Base-by-base conservation (phyloP, 495 filamentous ascomycete genomes). In the Aspergillus diversus region DNA sequence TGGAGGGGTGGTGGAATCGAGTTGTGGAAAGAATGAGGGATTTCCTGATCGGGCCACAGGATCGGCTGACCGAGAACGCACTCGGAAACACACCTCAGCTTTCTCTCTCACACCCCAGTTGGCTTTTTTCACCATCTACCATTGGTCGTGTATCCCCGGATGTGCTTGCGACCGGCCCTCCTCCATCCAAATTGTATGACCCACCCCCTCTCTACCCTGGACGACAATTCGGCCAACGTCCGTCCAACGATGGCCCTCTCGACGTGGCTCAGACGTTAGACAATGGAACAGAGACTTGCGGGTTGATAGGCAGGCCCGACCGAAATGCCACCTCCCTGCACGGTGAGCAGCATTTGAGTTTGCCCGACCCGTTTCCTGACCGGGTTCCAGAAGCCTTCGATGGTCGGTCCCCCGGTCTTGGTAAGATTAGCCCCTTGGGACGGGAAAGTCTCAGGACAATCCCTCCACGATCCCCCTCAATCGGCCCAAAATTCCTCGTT, bases 121-220 rank as follows among this genome's bases (percentile, higher is more conserved):
- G 5, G 17, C 16, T 0, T 43, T 43, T 43, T 11, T n/a, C n/a
- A 1, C 11, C 21, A 27, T 50, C 8, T 3, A 50, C 17, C 17
- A 49, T 62, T 43, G 53, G 21, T 32, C 21, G 43, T 63, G 34
- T 16, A 37, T 55, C 59, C 59, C 50, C 39, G 55, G 59, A 63
- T 54, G 4, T 52, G 43, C 31, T 43, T 31, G 60, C 60, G 53
- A 51, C 33, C 60, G 53, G 53, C 16, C 46, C 42, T 53, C 34
- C 31, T 37, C 7, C 27, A 12, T 8, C 48, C 49, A 60, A 31
- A 33, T 15, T 37, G 46, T 54, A 35, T 59, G 46, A 52, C 46
- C 56, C 33, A 57, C 31, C 21, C 15, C 51, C 17, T n/a, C 32
- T 21, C 50, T 39, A 17, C 16, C 21, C 46, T 7, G 33, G 27